Evolutionary conservation across 257 asterid genomes (phyloP).

Genomic region (Apocynum venetum): DNA sequence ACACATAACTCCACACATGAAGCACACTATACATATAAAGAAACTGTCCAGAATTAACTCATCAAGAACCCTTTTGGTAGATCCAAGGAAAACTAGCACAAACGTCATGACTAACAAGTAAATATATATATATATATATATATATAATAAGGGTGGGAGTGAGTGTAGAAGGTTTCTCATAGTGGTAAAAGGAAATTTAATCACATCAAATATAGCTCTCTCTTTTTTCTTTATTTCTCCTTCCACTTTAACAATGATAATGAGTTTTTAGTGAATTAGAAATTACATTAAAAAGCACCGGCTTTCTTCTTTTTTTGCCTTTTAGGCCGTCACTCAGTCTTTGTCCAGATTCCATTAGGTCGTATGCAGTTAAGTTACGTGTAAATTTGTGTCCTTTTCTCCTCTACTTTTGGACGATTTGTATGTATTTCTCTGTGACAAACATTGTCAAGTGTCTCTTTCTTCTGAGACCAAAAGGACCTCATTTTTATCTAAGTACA

Average conservation of each 20-base stretch:
- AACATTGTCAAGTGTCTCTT: conserved; percentile 4
- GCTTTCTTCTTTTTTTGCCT: neutral
- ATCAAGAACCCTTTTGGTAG: no score
- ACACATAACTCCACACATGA: no score
- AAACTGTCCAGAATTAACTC: no score
- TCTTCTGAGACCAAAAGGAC: neutral
- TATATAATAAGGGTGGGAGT: no score
- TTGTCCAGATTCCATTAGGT: conserved; percentile 13
- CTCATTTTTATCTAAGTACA: no score
- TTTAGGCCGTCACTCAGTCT: conserved; percentile 13
- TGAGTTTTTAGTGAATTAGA: neutral
- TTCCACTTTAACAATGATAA: neutral
- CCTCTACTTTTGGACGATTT: neutral
- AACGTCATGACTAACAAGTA: no score
- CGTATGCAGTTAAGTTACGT: neutral
- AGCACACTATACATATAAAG: no score
- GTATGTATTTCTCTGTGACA: neutral
- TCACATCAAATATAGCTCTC: neutral
- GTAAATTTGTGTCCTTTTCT: neutral
- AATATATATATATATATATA: no score
- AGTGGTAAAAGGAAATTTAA: neutral
- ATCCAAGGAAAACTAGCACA: neutral
- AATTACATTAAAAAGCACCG: conserved; percentile 8
- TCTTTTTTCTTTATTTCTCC: neutral
- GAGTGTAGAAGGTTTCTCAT: no score